Evolutionary conservation across 768 basidiomycete genomes (phyloP).

Genomic region (Suillus weaverae): DNA sequence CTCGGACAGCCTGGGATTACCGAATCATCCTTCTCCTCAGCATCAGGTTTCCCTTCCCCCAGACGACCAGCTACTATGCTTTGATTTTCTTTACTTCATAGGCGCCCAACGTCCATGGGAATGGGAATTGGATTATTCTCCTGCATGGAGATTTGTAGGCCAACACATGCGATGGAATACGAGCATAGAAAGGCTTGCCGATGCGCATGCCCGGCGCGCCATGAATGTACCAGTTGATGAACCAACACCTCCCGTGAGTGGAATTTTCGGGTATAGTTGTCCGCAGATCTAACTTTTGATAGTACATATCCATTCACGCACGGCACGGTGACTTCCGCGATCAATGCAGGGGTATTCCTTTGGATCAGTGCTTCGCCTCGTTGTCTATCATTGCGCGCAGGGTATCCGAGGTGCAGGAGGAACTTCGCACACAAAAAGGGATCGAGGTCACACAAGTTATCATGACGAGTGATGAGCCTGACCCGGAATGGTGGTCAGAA

Average conservation of each 20-base stretch:
- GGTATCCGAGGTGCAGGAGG: constrained; percentile 56
- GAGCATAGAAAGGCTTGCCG: constrained; percentile 41
- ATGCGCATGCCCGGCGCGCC: constrained; percentile 46
- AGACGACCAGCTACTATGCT: constrained; percentile 28
- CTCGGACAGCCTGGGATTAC: constrained; percentile 4
- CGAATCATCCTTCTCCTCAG: constrained; percentile 19
- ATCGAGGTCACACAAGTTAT: constrained; percentile 53
- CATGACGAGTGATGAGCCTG: constrained; percentile 63
- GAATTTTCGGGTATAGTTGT: not conserved
- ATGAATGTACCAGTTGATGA: constrained; percentile 38
- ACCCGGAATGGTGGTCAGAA: constrained; percentile 57
- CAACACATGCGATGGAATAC: constrained; percentile 51
- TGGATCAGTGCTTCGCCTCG: constrained; percentile 53
- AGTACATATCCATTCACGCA: constrained; percentile 61
- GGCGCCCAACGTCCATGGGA: constrained; percentile 51
- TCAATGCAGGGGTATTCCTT: constrained; percentile 43
- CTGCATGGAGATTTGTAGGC: constrained; percentile 59
- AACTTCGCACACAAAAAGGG: constrained; percentile 45
- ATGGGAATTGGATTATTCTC: constrained; percentile 55
- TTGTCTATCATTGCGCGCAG: constrained; percentile 52
- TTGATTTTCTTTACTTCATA: constrained; percentile 27
- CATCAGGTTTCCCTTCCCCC: constrained; percentile 18
- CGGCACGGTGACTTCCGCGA: constrained; percentile 54
- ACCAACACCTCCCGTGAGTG: constrained; percentile 48
- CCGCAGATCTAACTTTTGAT: not conserved